A percentile compares a stretch with the other conserved stretches of the same genome.
phyloP scores from a whole-genome alignment of 257 asterid species.

The Vinca minor region DNA sequence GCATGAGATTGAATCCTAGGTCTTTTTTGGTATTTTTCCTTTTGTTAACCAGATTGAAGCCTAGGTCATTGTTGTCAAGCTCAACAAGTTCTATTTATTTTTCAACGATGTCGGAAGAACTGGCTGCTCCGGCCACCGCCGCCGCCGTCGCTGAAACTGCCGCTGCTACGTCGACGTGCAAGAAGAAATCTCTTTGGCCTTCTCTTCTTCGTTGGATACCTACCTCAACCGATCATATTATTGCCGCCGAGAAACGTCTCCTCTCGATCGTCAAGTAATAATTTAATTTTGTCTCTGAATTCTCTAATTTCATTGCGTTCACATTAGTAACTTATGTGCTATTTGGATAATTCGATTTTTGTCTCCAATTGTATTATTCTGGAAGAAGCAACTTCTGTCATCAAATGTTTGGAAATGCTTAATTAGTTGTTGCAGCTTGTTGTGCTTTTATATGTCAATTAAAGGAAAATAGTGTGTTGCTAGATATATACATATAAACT shows the following conservation, averaged over 20 bases:
- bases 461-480: background rate
- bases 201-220: constrained; percentile 78
- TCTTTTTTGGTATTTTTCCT: too few relatives aligned
- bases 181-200: constrained; percentile 55
- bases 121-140: constrained; percentile 26
- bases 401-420: background rate
- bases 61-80: constrained; percentile 28
- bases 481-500: background rate
- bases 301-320: background rate
- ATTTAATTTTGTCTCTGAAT: background rate
- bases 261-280: constrained; percentile 58
- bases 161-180: constrained; percentile 15
- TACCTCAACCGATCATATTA: constrained; percentile 83
- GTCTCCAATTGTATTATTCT: background rate
- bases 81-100: constrained; percentile 16
- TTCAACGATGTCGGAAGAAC: constrained; percentile 57
- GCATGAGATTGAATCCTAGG: constrained; percentile 15
- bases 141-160: constrained; percentile 17
- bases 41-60: too few relatives aligned
- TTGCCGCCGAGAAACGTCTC: constrained; percentile 80
- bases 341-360: background rate
- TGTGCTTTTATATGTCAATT: background rate
- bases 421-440: background rate
- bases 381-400: background rate
- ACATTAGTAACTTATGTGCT: background rate